Conservation (phyloP, 1,284 basidiomycete species). For the Boletus hoseneyae region DNA sequence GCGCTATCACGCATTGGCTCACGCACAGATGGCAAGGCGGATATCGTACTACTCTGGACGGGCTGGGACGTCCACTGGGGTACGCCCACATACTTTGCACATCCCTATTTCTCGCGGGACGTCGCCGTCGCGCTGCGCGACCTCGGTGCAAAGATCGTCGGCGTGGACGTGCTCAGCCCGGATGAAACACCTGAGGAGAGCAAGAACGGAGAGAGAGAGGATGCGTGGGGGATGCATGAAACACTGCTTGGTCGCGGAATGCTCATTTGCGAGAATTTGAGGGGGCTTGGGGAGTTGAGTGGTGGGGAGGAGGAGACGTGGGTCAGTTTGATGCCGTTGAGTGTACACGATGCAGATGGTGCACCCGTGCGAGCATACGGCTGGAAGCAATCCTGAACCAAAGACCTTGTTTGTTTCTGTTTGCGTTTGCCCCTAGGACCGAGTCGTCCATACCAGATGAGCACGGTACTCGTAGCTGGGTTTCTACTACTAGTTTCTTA, state of each 20-base stretch:
- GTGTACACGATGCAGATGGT: slow-evolving; percentile 55
- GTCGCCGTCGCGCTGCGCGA: slow-evolving; percentile 48
- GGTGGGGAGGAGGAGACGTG: slow-evolving; percentile 33
- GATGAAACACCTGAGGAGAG: slow-evolving; percentile 48
- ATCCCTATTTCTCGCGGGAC: slow-evolving; percentile 58
- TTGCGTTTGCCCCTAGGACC: slow-evolving; percentile 7
- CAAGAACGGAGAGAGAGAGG: slow-evolving; percentile 6
- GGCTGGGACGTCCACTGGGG: slow-evolving; percentile 60
- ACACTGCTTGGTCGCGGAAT: slow-evolving; percentile 53
- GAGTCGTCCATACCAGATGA: slow-evolving; percentile 12
- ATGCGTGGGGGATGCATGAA: slow-evolving; percentile 47
- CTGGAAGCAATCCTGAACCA: slow-evolving; percentile 35
- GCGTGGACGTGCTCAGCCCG: slow-evolving; percentile 61
- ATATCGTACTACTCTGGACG: slow-evolving; percentile 50
- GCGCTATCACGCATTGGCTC: slow-evolving; percentile 21
- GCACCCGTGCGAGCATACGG: slow-evolving; percentile 65
- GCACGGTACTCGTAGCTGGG: background rate
- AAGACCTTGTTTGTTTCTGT: slow-evolving; percentile 11
- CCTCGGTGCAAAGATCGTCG: slow-evolving; percentile 52
- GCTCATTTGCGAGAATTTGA: slow-evolving; percentile 68
- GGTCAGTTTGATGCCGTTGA: slow-evolving; percentile 56
- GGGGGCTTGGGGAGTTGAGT: slow-evolving; percentile 42
- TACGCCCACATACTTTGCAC: slow-evolving; percentile 49
- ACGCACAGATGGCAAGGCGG: slow-evolving; percentile 36
- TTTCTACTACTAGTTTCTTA: background rate